Evolutionary conservation across 2,329 filamentous ascomycete genomes (phyloP), one percentile per base, ranked within the genome.

Genomic region (Alternaria triticimaculans): DNA sequence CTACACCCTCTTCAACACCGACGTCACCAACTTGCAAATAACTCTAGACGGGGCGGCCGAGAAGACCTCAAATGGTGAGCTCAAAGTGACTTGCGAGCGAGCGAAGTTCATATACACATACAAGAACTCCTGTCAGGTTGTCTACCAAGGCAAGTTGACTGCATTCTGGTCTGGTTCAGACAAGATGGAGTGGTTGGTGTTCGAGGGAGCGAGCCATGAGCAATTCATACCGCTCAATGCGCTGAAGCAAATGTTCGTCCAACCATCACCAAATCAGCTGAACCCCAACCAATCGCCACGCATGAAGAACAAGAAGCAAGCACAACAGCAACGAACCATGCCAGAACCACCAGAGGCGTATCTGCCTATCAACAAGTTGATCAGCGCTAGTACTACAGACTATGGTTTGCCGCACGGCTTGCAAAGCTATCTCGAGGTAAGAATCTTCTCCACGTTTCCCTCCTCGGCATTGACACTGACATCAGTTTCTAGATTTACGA

Each of bases 61-160:
- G 69, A 84, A 81, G 41, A 81, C 83, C 48, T 78, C 92, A 37
- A 84, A 86, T 2, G 89, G 90, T 51, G 88, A 88, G 49, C 89
- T 92, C 72, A 90, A 90, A 70, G 90, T 97, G 21, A 91, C 93
- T 71, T 93, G 92, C 74, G 83, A 84, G 23, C 92, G 89, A 72
- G 89, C 93, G 25, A 96, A 89, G 73, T 88, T 98, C 61, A 90
- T 96, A 6, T 96, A 97, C 77, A 96, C 92, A 88, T 97, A 95
- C 75, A 88, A 92, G 55, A 93, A 91, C 66, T 91, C 90, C 56
- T 92, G 91, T 64, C 93, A 96, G 77, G 84, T 96, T 43, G 89
- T 96, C 54, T 90, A 91, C 10, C 88, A 85, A n/a, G 95, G 95
- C 46, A 89, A 86, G 5, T 82, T 98, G 25, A 89, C 90, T 53